Conservation (phyloP, 306 rosid genomes). For the Erythrophleum fordii region DNA sequence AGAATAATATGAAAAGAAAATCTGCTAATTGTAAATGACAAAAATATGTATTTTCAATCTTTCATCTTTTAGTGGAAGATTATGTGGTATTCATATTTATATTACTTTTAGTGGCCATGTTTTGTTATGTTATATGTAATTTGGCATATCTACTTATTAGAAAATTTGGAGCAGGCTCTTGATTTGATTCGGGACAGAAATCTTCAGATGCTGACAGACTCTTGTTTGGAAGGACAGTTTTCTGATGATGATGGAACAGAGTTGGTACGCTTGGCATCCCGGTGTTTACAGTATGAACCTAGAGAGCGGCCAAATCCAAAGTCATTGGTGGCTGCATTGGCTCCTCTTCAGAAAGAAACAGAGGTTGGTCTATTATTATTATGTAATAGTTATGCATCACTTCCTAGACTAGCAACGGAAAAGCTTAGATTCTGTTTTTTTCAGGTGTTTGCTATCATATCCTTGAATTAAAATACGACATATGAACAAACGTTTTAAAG, state of each 20-base stretch:
- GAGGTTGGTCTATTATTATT: constrained; percentile 56
- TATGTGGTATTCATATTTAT: neutral
- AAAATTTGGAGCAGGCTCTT: constrained; percentile 63
- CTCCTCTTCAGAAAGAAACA: constrained; percentile 78
- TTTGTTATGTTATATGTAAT: neutral
- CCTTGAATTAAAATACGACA: neutral
- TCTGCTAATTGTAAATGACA: neutral
- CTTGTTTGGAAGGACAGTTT: constrained; percentile 83
- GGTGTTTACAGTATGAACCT: constrained; percentile 82
- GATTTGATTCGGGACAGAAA: constrained; percentile 81
- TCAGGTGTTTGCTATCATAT: neutral
- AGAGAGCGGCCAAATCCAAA: constrained; percentile 79
- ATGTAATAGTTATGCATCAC: constrained; percentile 13
- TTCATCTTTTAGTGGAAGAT: neutral
- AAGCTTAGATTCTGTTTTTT: neutral
- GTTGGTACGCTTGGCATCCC: constrained; percentile 72
- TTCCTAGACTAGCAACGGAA: neutral
- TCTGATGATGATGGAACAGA: constrained; percentile 79
- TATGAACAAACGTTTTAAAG: neutral
- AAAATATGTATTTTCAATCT: neutral
- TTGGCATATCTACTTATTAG: constrained; percentile 34
- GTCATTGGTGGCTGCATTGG: constrained; percentile 72
- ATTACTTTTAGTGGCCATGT: neutral
- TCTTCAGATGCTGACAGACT: constrained; percentile 85
- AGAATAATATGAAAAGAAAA: neutral